Evolutionary conservation across 1,284 basidiomycete genomes (phyloP), one percentile per base, ranked within the genome.

Genomic region (Takashimella tepidaria): DNA sequence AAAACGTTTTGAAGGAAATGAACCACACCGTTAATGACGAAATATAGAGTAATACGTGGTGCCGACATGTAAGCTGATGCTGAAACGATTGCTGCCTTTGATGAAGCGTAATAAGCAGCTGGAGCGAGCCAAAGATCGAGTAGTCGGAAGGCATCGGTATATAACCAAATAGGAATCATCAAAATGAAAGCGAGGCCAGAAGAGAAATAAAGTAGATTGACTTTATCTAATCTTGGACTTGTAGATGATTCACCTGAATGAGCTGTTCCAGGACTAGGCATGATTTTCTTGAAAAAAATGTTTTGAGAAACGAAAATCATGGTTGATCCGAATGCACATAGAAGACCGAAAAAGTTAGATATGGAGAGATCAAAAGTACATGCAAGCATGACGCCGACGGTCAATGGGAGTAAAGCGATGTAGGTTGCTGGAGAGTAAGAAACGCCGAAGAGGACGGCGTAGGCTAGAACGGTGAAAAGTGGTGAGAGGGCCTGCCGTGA

Each of bases 261-360:
- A 47, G 79, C 81, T 19, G 50, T 47, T 12, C 61, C 57, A 8
- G 84, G 84, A 16, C 67, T 68, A 0, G 92, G 92, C 81, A 99
- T 87, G 57, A 98, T 86, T 79, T 97, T 98, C 78, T 99, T 99
- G 82, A 95, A 96, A 76, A 95, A 97, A 67, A 99, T 98, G 77
- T 98, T 98, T 62, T 93, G 93, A 56, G 89, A 90, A 49, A 99
- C 96, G 71, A 98, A 98, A 61, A 99, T 85, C 56, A 98, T 76
- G 22, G 93, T 93, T 13, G 91, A 95, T 40, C 92, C 92, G 67
- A 97, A 91, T 3, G 92, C 92, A 72, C 89, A 95, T 13, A 93
- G 76, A 22, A 97, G 78, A 19, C 92, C 92, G 45, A 87, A 77
- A 5, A 83, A 76, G 73, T 93, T 95, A 45, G 88, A 89, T 4